Percentiles rank a stretch among this genome's conserved stretches.
Conservation (phyloP, 768 basidiomycete species). For the Boletus bicolor region DNA sequence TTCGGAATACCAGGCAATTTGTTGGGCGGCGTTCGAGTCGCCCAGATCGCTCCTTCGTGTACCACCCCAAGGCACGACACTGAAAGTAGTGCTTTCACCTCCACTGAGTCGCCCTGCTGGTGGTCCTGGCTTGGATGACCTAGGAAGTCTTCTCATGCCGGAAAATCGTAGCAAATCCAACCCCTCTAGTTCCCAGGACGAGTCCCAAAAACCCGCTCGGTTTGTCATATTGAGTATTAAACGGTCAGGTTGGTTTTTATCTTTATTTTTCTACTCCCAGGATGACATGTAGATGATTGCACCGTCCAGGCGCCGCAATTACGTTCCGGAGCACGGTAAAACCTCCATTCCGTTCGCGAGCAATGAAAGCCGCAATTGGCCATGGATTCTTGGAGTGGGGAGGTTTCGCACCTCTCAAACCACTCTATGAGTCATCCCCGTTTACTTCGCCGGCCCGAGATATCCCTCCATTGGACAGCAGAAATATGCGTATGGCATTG, state of each 20-base stretch:
- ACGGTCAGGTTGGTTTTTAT: conserved; percentile 24
- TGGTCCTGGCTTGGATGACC: conserved; percentile 33
- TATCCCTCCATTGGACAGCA: conserved; percentile 15
- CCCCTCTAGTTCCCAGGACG: conserved; percentile 2
- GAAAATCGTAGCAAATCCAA: conserved; percentile 1
- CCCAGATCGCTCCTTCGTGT: conserved; percentile 40
- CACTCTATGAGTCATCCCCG: conserved; percentile 30
- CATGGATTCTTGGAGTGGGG: conserved; percentile 34
- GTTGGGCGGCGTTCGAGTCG: conserved; percentile 46
- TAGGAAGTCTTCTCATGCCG: conserved; percentile 28
- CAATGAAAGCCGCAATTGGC: conserved; percentile 29
- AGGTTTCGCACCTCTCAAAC: conserved; percentile 29
- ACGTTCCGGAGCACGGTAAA: conserved; percentile 20
- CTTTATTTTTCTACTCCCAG: background rate
- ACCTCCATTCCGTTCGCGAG: conserved; percentile 29
- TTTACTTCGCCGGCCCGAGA: conserved; percentile 19
- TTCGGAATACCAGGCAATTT: conserved; percentile 40
- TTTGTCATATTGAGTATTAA: conserved; percentile 16
- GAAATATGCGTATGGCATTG: conserved; percentile 31
- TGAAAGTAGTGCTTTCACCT: conserved; percentile 32
- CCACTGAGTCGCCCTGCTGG: conserved; percentile 23
- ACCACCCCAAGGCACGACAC: conserved; percentile 26
- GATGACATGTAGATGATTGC: background rate
- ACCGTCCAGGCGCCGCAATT: conserved; percentile 14
- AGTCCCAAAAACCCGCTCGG: conserved; percentile 3